Conservation (phyloP, 495 filamentous ascomycete species). For the Aspergillus sclerotioniger region DNA sequence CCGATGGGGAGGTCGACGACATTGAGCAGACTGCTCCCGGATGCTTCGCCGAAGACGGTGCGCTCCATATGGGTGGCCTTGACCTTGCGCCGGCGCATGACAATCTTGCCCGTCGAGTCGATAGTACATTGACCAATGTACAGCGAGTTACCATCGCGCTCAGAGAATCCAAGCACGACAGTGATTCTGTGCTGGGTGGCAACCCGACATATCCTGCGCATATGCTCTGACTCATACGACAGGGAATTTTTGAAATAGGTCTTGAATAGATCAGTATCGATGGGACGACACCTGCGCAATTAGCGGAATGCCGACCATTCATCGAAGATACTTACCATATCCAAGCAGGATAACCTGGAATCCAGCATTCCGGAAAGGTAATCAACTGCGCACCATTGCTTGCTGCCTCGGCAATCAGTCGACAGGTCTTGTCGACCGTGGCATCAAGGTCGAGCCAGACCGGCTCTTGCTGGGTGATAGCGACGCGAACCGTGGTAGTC, state of each 20-base stretch:
- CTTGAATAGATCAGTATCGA: conserved; percentile 43
- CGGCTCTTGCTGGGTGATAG: conserved; percentile 52
- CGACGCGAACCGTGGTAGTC: conserved; percentile 33
- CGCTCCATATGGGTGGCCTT: conserved; percentile 65
- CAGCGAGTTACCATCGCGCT: conserved; percentile 44
- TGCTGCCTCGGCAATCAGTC: conserved; percentile 53
- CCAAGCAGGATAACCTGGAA: conserved; percentile 57
- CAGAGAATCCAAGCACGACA: conserved; percentile 55
- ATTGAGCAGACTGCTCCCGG: conserved; percentile 36
- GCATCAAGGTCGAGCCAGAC: conserved; percentile 52
- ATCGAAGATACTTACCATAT: conserved; percentile 47
- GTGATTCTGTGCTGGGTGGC: conserved; percentile 44
- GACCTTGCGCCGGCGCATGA: conserved; percentile 50
- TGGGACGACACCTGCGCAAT: conserved; percentile 36
- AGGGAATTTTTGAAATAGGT: conserved; percentile 54
- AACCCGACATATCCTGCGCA: conserved; percentile 39
- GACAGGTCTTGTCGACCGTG: conserved; percentile 49
- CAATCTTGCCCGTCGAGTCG: conserved; percentile 41
- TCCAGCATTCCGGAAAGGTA: conserved; percentile 55
- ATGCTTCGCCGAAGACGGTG: conserved; percentile 57
- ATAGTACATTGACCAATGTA: conserved; percentile 61
- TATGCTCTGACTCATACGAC: conserved; percentile 40
- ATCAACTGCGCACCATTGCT: conserved; percentile 48
- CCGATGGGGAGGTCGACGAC: conserved; percentile 45
- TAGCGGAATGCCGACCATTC: no score